phyloP scores from a whole-genome alignment of 2,329 filamentous ascomycete species.

The Diaporthe australafricana region DNA sequence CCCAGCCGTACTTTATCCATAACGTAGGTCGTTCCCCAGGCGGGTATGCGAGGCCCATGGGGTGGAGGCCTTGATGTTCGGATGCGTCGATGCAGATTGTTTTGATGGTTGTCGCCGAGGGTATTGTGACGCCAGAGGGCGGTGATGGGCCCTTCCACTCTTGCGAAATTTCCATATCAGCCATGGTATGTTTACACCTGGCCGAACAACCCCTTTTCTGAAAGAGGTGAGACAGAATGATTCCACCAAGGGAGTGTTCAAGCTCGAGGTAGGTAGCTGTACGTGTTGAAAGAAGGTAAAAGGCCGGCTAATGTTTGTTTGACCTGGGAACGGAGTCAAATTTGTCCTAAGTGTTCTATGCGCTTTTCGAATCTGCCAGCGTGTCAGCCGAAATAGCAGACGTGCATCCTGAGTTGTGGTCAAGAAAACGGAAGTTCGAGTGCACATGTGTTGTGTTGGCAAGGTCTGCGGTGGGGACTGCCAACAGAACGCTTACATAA shows the following conservation, averaged over 20 bases:
- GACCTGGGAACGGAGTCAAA: background rate
- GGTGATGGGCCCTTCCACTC: conserved; percentile 1
- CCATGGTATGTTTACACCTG: background rate
- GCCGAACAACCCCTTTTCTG: background rate
- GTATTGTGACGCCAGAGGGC: background rate
- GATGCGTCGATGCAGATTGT: background rate
- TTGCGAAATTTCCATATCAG: background rate
- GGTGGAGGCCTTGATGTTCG: background rate
- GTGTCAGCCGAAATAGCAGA: background rate
- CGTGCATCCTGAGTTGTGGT: conserved; percentile 4
- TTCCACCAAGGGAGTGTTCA: background rate
- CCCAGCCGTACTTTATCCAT: conserved; percentile 2
- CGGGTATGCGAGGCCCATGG: background rate
- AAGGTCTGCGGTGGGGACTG: background rate
- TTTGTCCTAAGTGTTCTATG: background rate
- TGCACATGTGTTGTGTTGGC: background rate
- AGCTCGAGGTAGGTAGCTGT: background rate
- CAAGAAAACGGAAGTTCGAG: background rate
- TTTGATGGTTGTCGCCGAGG: conserved; percentile 1
- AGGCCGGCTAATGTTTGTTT: background rate
- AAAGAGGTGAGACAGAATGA: background rate
- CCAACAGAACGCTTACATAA: background rate
- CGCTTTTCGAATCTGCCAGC: background rate
- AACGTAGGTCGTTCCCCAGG: conserved; percentile 3
- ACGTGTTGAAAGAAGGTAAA: background rate